phyloP scores from a whole-genome alignment of 495 filamentous ascomycete species.

The Astrocystis sublimbata region DNA sequence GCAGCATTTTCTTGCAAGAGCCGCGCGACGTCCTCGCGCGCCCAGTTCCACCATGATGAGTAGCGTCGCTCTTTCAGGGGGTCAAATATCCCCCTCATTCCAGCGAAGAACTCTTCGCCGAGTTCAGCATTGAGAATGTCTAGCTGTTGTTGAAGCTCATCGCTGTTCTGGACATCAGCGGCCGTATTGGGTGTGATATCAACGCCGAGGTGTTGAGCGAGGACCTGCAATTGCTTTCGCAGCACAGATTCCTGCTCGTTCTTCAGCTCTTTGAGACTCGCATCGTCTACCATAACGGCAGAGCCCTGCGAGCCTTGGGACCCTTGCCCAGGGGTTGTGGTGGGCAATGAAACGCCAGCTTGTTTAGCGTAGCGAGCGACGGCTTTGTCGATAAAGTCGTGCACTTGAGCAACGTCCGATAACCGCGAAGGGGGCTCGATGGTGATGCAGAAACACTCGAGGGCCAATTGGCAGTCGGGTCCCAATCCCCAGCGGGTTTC shows the following conservation, averaged over 20 bases:
- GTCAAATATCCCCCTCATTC: slow-evolving; percentile 80
- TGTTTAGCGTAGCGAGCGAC: slow-evolving; percentile 72
- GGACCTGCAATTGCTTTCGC: slow-evolving; percentile 82
- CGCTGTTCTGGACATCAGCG: slow-evolving; percentile 68
- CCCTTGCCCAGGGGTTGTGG: slow-evolving; percentile 60
- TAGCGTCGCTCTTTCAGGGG: slow-evolving; percentile 79
- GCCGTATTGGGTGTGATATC: slow-evolving; percentile 79
- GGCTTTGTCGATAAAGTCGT: slow-evolving; percentile 72
- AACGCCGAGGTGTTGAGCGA: slow-evolving; percentile 82
- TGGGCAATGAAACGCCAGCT: slow-evolving; percentile 71
- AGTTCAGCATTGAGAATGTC: slow-evolving; percentile 82
- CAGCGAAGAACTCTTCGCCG: slow-evolving; percentile 78
- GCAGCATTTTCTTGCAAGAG: slow-evolving; percentile 89
- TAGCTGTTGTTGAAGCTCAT: slow-evolving; percentile 71
- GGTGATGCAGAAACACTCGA: slow-evolving; percentile 73
- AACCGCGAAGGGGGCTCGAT: slow-evolving; percentile 75
- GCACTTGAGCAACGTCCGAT: slow-evolving; percentile 72
- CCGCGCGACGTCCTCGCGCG: slow-evolving; percentile 67
- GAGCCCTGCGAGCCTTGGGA: slow-evolving; percentile 57
- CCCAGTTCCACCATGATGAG: slow-evolving; percentile 91
- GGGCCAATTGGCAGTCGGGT: slow-evolving; percentile 75
- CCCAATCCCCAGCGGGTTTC: slow-evolving; percentile 79
- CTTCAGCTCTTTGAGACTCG: slow-evolving; percentile 79
- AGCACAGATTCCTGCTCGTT: slow-evolving; percentile 82
- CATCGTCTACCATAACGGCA: slow-evolving; percentile 87